Evolutionary conservation across 2,329 filamentous ascomycete species (phyloP), one percentile per base, ranked within the genome.

Genomic region (Arthrobotrys sinensis): DNA sequence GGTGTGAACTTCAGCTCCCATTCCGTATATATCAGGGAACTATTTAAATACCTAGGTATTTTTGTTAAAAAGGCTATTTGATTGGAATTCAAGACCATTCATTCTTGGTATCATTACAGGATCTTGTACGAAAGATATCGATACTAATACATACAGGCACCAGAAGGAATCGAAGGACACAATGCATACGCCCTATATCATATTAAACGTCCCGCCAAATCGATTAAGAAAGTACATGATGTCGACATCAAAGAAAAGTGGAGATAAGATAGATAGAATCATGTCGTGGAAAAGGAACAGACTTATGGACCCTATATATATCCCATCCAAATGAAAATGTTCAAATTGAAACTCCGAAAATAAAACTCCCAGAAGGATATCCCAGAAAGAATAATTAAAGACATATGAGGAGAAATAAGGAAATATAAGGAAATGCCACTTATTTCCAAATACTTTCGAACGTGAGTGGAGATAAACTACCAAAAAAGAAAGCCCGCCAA

Each of bases 341-440:
- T 65, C 62, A 40, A 28, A 21, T 24, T 14, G 3, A 11, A 38
- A 38, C 10, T 38, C 45, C 46, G 19, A 40, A 63, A 50, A 43
- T 24, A 66, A 28, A 28, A 48, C 50, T 66, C 50, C 46, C 32
- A 28, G 38, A 48, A 38, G 32, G 32, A 52, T 50, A 48, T 28
- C 11, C 46, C 40, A 8, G 21, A 52, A 16, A 16, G 28, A 46
- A 64, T 8, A 36, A 19, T 34, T 38, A 50, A 52, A 14, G n/a
- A 19, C 8, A 8, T 28, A 64, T 32, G 43, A 10, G 46, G 34
- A 21, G 21, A 43, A 38, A 32, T 6, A 45, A 43, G 3, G 7
- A 43, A 10, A 19, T 6, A 43, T 12, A 21, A 21, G n/a, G 14
- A 38, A 57, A 45, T 32, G n/a, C 38, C 38, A 48, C 19, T 16